Evolutionary conservation across 805 yeast species (phyloP).

Genomic region (Sugiyamaella floridensis): DNA sequence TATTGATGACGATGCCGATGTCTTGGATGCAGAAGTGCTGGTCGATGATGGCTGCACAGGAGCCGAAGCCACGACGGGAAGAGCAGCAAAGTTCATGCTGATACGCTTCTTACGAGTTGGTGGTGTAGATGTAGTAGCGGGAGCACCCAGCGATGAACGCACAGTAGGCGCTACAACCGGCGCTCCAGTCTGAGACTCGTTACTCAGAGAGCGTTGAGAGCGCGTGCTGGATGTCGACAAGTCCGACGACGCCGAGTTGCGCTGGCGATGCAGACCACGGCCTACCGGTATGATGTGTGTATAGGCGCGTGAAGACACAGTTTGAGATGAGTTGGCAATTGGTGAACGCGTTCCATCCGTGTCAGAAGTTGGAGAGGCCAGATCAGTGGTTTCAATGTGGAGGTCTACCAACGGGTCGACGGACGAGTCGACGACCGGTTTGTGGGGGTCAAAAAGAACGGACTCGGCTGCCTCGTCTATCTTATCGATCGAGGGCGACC

Average conservation of each 20-base stretch:
- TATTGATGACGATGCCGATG: background rate
- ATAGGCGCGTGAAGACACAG: background rate
- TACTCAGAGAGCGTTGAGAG: background rate
- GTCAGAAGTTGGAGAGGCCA: background rate
- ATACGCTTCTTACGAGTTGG: slow-evolving; percentile 11
- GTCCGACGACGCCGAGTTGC: background rate
- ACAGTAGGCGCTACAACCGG: background rate
- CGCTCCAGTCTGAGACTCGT: background rate
- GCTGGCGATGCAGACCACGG: background rate
- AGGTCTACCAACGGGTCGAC: too few species aligned
- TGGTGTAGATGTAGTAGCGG: slow-evolving; percentile 1
- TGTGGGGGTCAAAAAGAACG: background rate
- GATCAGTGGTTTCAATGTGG: background rate
- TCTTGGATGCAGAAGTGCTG: background rate
- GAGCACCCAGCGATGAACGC: background rate
- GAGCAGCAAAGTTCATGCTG: slow-evolving; percentile 15
- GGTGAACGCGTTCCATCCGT: background rate
- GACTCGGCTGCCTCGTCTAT: background rate
- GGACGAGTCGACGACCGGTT: background rate
- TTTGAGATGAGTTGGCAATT: background rate
- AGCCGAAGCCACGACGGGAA: slow-evolving; percentile 14
- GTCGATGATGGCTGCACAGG: background rate
- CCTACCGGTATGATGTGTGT: background rate
- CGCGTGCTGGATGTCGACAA: background rate
- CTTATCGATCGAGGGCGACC: background rate